phyloP scores from a whole-genome alignment of 2,329 filamentous ascomycete species.

The Lanzia echinophila region DNA sequence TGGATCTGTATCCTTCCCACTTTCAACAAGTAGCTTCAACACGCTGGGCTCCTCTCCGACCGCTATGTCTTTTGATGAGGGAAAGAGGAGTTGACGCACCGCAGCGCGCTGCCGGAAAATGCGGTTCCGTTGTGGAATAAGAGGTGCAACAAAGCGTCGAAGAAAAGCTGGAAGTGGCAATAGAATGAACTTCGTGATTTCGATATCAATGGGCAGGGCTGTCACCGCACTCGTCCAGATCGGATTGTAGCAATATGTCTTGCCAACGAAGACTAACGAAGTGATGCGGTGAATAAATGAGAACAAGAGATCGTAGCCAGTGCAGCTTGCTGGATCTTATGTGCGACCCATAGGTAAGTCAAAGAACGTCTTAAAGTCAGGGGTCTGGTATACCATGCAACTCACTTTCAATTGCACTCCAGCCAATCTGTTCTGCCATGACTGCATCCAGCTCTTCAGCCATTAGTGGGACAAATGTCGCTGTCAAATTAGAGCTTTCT shows the following conservation, averaged over 20 bases:
- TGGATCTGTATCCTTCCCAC: neutral
- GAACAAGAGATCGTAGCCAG: neutral
- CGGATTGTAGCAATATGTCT: neutral
- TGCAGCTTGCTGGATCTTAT: neutral
- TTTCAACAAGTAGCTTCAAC: neutral
- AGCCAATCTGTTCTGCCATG: neutral
- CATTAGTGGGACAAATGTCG: neutral
- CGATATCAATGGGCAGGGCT: neutral
- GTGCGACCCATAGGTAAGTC: neutral
- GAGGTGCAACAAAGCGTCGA: neutral
- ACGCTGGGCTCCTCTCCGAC: neutral
- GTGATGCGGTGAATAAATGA: neutral
- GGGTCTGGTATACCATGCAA: neutral
- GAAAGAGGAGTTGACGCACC: too few species aligned
- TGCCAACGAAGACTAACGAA: neutral
- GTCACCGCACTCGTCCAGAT: neutral
- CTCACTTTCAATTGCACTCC: neutral
- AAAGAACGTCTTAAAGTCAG: too few species aligned
- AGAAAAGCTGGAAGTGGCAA: neutral
- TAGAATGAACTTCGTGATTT: neutral
- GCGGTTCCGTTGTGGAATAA: neutral
- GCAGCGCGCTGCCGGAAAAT: neutral
- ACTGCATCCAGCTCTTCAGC: neutral
- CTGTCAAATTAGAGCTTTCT: neutral
- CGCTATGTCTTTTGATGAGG: neutral